Evolutionary conservation across 805 yeast genomes (phyloP).

Genomic region (Blastobotrys muscicola): DNA sequence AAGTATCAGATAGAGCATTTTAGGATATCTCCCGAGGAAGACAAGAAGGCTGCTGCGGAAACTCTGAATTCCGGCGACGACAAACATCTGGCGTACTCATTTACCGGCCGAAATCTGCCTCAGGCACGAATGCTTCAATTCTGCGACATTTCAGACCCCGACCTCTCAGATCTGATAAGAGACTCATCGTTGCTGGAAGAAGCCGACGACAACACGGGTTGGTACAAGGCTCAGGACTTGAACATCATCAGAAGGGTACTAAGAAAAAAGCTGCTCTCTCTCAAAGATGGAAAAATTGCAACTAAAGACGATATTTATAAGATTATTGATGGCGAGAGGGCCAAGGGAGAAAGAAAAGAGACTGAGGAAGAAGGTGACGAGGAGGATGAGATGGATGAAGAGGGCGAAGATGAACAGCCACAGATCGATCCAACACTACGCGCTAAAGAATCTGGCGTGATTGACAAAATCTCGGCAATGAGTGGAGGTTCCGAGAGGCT

Average conservation of each 20-base stretch:
- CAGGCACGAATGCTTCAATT: conserved; percentile 64
- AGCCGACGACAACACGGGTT: conserved; percentile 63
- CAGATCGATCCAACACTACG: background rate
- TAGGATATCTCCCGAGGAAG: conserved; percentile 34
- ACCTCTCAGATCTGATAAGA: conserved; percentile 38
- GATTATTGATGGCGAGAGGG: background rate
- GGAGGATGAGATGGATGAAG: conserved; percentile 8
- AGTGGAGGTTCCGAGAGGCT: conserved; percentile 3
- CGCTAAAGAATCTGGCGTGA: background rate
- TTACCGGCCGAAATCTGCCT: conserved; percentile 66
- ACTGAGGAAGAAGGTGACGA: conserved; percentile 20
- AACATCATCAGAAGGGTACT: conserved; percentile 58
- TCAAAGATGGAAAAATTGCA: conserved; percentile 36
- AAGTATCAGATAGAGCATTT: conserved; percentile 80
- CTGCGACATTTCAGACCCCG: conserved; percentile 66
- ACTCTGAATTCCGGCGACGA: conserved; percentile 10
- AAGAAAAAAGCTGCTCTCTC: conserved; percentile 59
- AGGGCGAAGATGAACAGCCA: conserved; percentile 7
- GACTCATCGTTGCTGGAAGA: conserved; percentile 31
- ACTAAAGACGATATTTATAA: background rate
- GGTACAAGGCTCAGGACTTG: conserved; percentile 60
- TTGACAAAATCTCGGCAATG: conserved; percentile 2
- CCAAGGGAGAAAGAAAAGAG: conserved; percentile 25
- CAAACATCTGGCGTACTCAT: conserved; percentile 38
- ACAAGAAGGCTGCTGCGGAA: conserved; percentile 21